phyloP scores from a whole-genome alignment of 257 asterid genomes.

The Fraxinus cuspidata region DNA sequence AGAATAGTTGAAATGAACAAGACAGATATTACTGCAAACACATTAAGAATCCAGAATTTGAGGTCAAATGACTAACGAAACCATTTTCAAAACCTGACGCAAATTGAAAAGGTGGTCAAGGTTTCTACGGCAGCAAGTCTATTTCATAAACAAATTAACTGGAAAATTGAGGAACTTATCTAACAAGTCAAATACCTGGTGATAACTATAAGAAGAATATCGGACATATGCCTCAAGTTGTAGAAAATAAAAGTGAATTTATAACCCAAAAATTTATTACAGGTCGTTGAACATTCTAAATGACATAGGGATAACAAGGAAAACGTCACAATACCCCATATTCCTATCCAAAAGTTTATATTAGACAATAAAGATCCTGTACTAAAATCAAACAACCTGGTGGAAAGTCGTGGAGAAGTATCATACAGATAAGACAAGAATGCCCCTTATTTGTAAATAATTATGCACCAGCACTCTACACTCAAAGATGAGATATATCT shows the following conservation, averaged over 20 bases:
- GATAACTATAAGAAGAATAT: neutral
- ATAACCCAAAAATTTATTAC: neutral
- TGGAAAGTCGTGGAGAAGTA: neutral
- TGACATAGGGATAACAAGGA: no score
- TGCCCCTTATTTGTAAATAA: neutral
- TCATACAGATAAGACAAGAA: neutral
- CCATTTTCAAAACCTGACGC: neutral
- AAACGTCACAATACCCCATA: neutral
- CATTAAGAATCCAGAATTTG: constrained; percentile 3
- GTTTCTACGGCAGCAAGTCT: neutral
- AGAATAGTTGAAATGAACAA: neutral
- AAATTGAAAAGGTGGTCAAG: neutral
- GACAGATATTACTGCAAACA: neutral
- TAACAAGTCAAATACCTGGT: neutral
- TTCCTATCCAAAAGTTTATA: neutral
- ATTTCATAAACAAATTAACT: neutral
- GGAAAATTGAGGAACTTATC: neutral
- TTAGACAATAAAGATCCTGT: neutral
- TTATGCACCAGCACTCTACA: neutral
- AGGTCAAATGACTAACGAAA: neutral
- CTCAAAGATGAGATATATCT: neutral
- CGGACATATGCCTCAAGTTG: neutral
- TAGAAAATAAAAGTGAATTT: neutral
- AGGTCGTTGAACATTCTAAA: no score
- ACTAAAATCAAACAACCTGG: neutral